These are phyloP conservation scores for Penicillium rolfsii DNA, from an alignment of 2,329 filamentous ascomycete species.

Conservation along the genomic window DNA sequence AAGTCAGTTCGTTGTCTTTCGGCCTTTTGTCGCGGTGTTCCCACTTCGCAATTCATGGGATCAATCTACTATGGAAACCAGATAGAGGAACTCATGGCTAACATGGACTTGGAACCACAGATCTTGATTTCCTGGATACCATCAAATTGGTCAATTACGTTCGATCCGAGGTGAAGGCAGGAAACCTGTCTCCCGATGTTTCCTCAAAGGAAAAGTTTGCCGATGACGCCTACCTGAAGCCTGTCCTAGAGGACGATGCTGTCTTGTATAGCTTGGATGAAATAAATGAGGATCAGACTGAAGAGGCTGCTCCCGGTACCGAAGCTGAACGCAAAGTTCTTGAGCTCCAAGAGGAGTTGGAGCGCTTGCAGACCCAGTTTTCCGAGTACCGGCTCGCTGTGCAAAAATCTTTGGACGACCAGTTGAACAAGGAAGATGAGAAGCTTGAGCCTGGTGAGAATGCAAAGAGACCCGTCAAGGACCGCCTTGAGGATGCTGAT, in stretches of 20 bases:
- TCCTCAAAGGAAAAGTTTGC: slow-evolving; percentile 66
- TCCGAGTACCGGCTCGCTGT: slow-evolving; percentile 67
- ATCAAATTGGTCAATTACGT: slow-evolving; percentile 76
- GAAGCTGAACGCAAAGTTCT: slow-evolving; percentile 56
- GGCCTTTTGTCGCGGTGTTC: not conserved
- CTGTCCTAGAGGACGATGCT: slow-evolving; percentile 85
- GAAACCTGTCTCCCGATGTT: slow-evolving; percentile 55
- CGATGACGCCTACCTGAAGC: slow-evolving; percentile 81
- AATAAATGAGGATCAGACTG: slow-evolving; percentile 54
- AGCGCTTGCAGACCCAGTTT: slow-evolving; percentile 63
- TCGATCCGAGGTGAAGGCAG: slow-evolving; percentile 52
- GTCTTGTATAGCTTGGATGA: slow-evolving; percentile 87
- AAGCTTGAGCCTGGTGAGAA: slow-evolving; percentile 33
- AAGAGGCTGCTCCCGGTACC: slow-evolving; percentile 32
- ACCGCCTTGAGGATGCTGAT: slow-evolving; percentile 56
- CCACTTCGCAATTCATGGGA: not conserved
- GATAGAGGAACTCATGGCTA: slow-evolving; percentile 24
- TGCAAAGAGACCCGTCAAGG: slow-evolving; percentile 23
- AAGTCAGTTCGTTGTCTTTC: slow-evolving; percentile 32
- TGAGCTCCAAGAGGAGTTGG: slow-evolving; percentile 64
- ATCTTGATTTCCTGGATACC: slow-evolving; percentile 71
- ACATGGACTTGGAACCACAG: slow-evolving; percentile 41
- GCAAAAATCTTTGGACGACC: slow-evolving; percentile 67
- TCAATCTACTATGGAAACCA: not conserved
- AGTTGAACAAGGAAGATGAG: slow-evolving; percentile 63